Percentiles rank a stretch among this genome's conserved stretches.
These are phyloP conservation scores for Cyphellophora attinorum DNA, from an alignment of 2,329 filamentous ascomycete genomes.

Conservation along the genomic window DNA sequence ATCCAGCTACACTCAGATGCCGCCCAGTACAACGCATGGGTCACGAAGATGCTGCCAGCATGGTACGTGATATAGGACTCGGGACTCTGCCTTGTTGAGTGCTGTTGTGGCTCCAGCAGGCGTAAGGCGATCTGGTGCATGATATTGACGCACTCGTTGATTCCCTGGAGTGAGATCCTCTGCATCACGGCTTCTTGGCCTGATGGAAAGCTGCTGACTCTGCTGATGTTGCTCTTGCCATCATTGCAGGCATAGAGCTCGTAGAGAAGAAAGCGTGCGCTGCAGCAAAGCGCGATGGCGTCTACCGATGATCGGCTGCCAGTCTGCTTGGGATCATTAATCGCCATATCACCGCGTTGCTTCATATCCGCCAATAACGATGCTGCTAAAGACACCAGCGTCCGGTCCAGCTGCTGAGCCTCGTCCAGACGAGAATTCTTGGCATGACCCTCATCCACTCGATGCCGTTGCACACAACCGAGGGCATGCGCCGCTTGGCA, in stretches of 20 bases:
- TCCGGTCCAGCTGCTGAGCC: slow-evolving; percentile 4
- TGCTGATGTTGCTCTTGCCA: neutral
- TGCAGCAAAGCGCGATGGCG: slow-evolving; percentile 3
- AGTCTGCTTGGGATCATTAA: too few relatives aligned
- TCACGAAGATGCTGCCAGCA: slow-evolving; percentile 1
- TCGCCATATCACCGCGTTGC: neutral
- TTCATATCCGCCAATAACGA: too few relatives aligned
- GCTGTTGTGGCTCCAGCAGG: too few relatives aligned
- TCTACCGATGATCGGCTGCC: too few relatives aligned
- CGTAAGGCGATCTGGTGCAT: slow-evolving; percentile 1
- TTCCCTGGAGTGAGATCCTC: slow-evolving; percentile 4
- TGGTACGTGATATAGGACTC: neutral
- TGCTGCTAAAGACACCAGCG: too few relatives aligned
- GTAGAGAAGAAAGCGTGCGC: slow-evolving; percentile 3
- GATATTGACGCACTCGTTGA: neutral
- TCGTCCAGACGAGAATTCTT: slow-evolving; percentile 1
- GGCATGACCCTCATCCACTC: neutral
- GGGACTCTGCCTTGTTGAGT: too few relatives aligned
- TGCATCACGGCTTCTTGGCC: slow-evolving; percentile 6
- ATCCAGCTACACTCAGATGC: slow-evolving; percentile 2
- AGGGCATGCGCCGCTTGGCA: slow-evolving; percentile 25
- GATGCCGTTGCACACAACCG: slow-evolving; percentile 21
- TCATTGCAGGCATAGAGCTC: slow-evolving; percentile 7
- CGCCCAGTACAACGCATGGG: slow-evolving; percentile 3
- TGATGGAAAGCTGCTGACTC: neutral